Conservation (phyloP, 345 rosid genomes). For the Schrenkiella parvula region DNA sequence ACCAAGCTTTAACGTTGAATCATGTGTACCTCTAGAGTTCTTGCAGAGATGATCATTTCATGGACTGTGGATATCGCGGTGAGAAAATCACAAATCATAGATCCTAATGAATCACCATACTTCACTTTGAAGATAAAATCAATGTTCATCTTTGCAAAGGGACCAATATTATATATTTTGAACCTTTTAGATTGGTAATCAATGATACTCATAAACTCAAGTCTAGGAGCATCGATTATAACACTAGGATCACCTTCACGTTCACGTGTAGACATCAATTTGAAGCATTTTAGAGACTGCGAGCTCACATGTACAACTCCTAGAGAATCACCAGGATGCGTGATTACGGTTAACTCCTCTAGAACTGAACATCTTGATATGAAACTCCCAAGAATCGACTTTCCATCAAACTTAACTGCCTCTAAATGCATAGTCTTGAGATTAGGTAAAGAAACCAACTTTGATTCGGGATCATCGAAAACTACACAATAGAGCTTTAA, state of each 20-base stretch:
- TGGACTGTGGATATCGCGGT: not conserved
- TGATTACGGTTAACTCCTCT: not conserved
- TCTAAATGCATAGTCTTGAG: not conserved
- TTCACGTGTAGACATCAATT: not conserved
- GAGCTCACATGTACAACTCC: not conserved
- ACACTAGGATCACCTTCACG: not conserved
- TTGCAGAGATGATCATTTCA: not conserved
- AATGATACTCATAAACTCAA: not conserved
- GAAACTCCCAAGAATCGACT: not conserved
- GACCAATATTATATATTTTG: not conserved
- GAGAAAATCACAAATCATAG: not conserved
- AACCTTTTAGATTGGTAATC: not conserved
- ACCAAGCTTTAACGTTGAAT: not conserved
- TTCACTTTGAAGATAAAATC: not conserved
- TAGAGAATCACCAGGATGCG: not conserved
- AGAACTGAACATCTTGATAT: not conserved
- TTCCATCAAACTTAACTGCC: not conserved
- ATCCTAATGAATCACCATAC: not conserved
- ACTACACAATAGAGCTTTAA: not conserved
- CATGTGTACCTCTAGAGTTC: not conserved
- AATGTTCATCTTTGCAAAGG: not conserved
- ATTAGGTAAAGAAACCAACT: not conserved
- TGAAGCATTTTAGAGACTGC: not conserved
- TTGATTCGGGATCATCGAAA: not conserved
- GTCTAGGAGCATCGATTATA: not conserved